phyloP scores from a whole-genome alignment of 2,329 filamentous ascomycete species.

The Trichoderma simmonsii region DNA sequence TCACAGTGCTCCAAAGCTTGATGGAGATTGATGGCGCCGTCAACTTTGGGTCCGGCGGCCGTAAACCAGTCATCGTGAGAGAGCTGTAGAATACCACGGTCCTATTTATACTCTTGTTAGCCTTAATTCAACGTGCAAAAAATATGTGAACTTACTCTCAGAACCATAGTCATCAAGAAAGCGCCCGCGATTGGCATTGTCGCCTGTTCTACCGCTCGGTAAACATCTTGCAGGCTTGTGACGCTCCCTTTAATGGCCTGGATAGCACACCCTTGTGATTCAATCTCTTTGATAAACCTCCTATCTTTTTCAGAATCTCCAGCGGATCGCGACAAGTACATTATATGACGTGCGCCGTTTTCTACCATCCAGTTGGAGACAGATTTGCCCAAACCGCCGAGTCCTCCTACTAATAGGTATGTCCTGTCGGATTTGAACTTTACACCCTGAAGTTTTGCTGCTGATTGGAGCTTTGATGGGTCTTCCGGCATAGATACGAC shows the following conservation, averaged over 20 bases:
- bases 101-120: background rate
- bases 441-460: background rate
- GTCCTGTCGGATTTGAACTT: background rate
- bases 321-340: conserved; percentile 19
- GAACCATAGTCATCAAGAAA: conserved; percentile 36
- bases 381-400: conserved; percentile 31
- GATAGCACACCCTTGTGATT: conserved; percentile 9
- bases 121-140: background rate
- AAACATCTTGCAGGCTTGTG: conserved; percentile 9
- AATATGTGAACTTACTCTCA: background rate
- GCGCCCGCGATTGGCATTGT: conserved; percentile 36
- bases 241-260: conserved; percentile 10
- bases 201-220: conserved; percentile 11
- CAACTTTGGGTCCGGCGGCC: conserved; percentile 29
- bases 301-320: background rate
- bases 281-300: conserved; percentile 12
- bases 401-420: conserved; percentile 33
- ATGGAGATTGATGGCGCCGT: conserved; percentile 35
- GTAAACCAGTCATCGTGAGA: conserved; percentile 26
- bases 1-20: conserved; percentile 17
- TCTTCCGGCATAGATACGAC: conserved; percentile 30
- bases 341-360: conserved; percentile 26
- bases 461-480: background rate
- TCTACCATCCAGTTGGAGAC: conserved; percentile 31
- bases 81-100: background rate